Evolutionary conservation across 768 basidiomycete genomes (phyloP).

Genomic region (Xerocomus brunneocitrinus): DNA sequence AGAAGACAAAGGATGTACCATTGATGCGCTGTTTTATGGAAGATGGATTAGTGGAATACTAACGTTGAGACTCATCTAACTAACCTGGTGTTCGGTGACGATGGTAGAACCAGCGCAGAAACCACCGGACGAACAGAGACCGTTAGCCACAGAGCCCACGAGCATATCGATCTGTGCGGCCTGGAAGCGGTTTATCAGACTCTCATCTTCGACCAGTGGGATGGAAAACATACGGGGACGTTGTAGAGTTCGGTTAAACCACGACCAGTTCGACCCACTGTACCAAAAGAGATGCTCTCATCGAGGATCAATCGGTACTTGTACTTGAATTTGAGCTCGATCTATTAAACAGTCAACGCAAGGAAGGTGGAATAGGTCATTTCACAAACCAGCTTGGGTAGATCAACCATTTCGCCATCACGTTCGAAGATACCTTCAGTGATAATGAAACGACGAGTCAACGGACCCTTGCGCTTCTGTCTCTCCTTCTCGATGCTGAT

Average conservation of each 20-base stretch:
- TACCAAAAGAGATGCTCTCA: conserved; percentile 90
- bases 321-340: conserved; percentile 92
- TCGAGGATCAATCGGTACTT: conserved; percentile 95
- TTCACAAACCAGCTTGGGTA: conserved; percentile 80
- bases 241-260: conserved; percentile 94
- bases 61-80: neutral
- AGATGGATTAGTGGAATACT: neutral
- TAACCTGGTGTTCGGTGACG: conserved; percentile 85
- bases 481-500: conserved; percentile 82
- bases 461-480: conserved; percentile 71
- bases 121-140: conserved; percentile 80
- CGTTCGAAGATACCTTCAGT: conserved; percentile 97
- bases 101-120: conserved; percentile 88
- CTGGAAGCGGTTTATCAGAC: conserved; percentile 33
- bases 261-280: conserved; percentile 88
- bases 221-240: conserved; percentile 63
- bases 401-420: conserved; percentile 87
- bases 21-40: conserved; percentile 75
- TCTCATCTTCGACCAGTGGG: neutral
- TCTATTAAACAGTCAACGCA: conserved; percentile 40
- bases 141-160: conserved; percentile 84
- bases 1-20: conserved; percentile 92
- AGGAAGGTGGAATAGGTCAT: neutral
- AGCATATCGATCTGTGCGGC: conserved; percentile 91
- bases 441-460: conserved; percentile 91